These are phyloP conservation scores for Glomus cerebriforme DNA, from an alignment of 192 early-diverging fungal species.

Conservation along the genomic window DNA sequence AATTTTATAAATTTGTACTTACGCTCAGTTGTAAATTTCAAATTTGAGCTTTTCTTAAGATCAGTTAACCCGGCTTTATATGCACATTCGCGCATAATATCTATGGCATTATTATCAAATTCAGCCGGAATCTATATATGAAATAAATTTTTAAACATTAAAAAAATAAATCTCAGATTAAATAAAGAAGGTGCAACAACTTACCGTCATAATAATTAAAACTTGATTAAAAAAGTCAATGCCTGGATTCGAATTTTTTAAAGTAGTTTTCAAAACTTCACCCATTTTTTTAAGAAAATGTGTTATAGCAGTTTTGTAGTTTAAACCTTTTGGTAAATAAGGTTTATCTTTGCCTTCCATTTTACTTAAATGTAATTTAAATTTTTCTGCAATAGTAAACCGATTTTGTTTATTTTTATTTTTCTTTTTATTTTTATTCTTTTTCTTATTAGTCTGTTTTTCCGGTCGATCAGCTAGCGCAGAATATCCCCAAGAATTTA, in stretches of 20 bases:
- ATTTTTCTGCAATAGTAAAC: background rate
- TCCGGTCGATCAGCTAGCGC: background rate
- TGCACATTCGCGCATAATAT: background rate
- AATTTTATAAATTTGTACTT: constrained; percentile 3
- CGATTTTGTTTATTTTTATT: too few relatives aligned
- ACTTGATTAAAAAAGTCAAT: background rate
- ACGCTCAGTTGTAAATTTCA: constrained; percentile 17
- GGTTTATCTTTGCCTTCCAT: background rate
- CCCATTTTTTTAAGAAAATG: constrained; percentile 3
- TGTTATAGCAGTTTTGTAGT: background rate
- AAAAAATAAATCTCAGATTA: too few relatives aligned
- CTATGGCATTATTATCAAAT: background rate
- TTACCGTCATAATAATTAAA: background rate
- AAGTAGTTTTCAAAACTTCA: background rate
- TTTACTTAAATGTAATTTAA: constrained; percentile 1
- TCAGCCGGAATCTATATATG: background rate
- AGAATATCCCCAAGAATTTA: background rate
- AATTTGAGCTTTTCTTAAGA: background rate
- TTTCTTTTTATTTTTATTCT: background rate
- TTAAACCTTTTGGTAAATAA: background rate
- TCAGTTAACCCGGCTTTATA: background rate
- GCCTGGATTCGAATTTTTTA: background rate
- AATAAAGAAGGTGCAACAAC: too few relatives aligned
- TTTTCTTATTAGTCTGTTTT: background rate
- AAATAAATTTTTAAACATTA: too few relatives aligned